Evolutionary conservation across 805 yeast genomes (phyloP).

Genomic region (Candida oleophila): DNA sequence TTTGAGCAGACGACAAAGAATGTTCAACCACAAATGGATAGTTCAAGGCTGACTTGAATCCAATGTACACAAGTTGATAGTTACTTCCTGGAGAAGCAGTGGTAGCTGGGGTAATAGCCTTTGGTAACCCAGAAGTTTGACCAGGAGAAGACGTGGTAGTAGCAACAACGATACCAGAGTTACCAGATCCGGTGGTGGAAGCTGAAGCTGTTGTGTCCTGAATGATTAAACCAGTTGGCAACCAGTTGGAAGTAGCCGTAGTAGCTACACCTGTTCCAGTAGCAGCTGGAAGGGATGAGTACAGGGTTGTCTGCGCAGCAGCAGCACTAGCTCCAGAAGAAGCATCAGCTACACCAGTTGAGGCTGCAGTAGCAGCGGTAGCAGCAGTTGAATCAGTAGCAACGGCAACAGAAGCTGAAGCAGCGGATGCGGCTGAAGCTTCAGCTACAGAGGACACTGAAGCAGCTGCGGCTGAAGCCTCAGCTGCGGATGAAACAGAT

Average conservation of each 20-base stretch:
- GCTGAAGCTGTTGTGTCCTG: slow-evolving; percentile 17
- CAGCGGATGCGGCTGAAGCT: slow-evolving; percentile 1
- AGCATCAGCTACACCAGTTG: slow-evolving; percentile 12
- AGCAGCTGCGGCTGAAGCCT: slow-evolving; percentile 5
- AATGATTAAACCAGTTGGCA: slow-evolving; percentile 34
- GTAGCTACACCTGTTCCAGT: slow-evolving; percentile 9
- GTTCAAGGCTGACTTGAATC: slow-evolving; percentile 76
- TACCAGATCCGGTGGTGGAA: slow-evolving; percentile 12
- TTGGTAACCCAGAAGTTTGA: slow-evolving; percentile 57
- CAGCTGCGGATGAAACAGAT: slow-evolving; percentile 5
- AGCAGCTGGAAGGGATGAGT: slow-evolving; percentile 5
- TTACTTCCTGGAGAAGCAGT: slow-evolving; percentile 45
- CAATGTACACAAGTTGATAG: slow-evolving; percentile 64
- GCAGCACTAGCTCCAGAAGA: slow-evolving; percentile 14
- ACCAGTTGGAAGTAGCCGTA: slow-evolving; percentile 24
- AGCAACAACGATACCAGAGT: slow-evolving; percentile 28
- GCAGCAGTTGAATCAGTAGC: slow-evolving; percentile 7
- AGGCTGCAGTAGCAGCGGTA: slow-evolving; percentile 6
- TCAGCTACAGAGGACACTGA: slow-evolving; percentile 6
- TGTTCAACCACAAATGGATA: slow-evolving; percentile 79
- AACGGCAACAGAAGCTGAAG: slow-evolving; percentile 6
- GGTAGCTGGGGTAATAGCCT: slow-evolving; percentile 70
- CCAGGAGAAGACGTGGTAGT: slow-evolving; percentile 29
- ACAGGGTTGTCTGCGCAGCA: slow-evolving; percentile 3
- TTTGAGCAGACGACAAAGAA: slow-evolving; percentile 78